A percentile compares a stretch with the other conserved stretches of the same genome.
These are phyloP conservation scores for Mrakia frigida DNA, from an alignment of 768 basidiomycete species.

Conservation along the genomic window DNA sequence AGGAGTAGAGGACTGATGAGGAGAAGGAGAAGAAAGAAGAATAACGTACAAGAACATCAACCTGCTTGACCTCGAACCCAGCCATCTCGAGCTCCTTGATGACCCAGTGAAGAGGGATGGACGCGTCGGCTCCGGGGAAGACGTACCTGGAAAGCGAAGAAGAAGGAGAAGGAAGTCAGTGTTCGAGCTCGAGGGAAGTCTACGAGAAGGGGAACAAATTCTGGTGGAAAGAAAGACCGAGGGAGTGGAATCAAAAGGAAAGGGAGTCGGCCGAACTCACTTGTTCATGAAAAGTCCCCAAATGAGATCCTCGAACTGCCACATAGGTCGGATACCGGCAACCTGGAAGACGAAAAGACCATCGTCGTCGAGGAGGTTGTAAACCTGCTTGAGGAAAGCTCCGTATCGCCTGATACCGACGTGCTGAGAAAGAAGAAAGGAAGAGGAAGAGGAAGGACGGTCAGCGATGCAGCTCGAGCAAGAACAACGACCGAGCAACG, in stretches of 20 bases:
- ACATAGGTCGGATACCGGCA: slow-evolving; percentile 88
- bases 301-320: slow-evolving; percentile 97
- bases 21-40: no score
- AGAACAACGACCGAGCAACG: no score
- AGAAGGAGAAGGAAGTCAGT: not conserved
- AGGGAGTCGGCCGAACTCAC: not conserved
- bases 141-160: slow-evolving; percentile 52
- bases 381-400: slow-evolving; percentile 82
- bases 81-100: slow-evolving; percentile 69
- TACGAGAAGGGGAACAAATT: no score
- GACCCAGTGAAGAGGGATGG: slow-evolving; percentile 92
- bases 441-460: not conserved
- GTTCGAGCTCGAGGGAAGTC: no score
- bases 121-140: slow-evolving; percentile 98
- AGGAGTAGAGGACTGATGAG: no score
- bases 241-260: no score
- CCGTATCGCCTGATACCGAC: slow-evolving; percentile 91
- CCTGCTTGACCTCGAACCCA: slow-evolving; percentile 93
- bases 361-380: slow-evolving; percentile 87
- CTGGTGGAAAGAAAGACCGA: no score
- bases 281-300: slow-evolving; percentile 60
- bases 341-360: slow-evolving; percentile 94
- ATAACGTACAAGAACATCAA: slow-evolving; percentile 75
- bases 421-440: slow-evolving; percentile 52
- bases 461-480: no score